These are phyloP conservation scores for Aeschynomene evenia DNA, from an alignment of 306 rosid species.

Conservation along the genomic window DNA sequence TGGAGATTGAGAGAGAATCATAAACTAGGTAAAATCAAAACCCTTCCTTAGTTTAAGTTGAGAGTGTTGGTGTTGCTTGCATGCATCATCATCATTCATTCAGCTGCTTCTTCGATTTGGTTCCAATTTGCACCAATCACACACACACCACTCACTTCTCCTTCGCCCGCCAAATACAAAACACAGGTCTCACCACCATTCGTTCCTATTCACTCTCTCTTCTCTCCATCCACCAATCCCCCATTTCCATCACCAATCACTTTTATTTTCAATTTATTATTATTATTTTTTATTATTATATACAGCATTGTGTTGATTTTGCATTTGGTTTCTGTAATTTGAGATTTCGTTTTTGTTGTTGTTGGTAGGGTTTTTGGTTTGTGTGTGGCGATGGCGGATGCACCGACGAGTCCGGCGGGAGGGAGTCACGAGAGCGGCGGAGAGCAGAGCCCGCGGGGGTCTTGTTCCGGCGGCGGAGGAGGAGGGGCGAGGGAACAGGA, in stretches of 20 bases:
- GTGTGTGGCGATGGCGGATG: slow-evolving; percentile 59
- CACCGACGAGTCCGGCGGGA: slow-evolving; percentile 62
- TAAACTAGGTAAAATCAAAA: background rate
- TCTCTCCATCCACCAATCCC: slow-evolving; percentile 12
- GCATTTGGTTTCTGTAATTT: background rate
- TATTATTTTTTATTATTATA: background rate
- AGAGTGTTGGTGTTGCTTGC: background rate
- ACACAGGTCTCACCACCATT: background rate
- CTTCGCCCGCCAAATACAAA: slow-evolving; percentile 24
- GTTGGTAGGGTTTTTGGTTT: slow-evolving; percentile 3
- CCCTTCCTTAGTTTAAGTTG: background rate
- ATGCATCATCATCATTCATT: no score
- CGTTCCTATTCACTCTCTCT: background rate
- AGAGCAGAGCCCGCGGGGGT: slow-evolving; percentile 69
- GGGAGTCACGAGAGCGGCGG: slow-evolving; percentile 87
- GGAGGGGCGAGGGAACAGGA: slow-evolving; percentile 65
- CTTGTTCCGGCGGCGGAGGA: slow-evolving; percentile 10
- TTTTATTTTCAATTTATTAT: no score
- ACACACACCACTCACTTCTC: background rate
- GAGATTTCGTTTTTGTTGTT: background rate
- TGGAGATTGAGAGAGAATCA: background rate
- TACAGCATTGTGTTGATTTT: background rate
- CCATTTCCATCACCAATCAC: background rate
- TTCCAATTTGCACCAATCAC: slow-evolving; percentile 5
- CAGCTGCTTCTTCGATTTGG: background rate